Percentiles rank a stretch among this genome's conserved stretches.
Evolutionary conservation across 176 grass and related monocot genomes (phyloP).

Genomic region (Oryza glumipatula): DNA sequence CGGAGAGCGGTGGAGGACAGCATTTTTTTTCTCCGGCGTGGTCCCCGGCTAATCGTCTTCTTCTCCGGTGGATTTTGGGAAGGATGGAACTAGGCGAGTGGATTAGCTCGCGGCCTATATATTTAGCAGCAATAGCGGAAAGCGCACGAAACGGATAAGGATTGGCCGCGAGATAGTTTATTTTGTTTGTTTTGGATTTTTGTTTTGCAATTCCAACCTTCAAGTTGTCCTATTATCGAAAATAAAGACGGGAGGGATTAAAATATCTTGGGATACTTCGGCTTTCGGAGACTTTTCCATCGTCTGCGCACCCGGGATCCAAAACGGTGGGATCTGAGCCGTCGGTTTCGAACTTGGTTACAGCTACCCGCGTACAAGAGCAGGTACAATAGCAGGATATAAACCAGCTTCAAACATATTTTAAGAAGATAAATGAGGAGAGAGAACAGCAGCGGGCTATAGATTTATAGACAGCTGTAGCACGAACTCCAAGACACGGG

Average conservation of each 20-base stretch:
- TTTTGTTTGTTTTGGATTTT: background rate
- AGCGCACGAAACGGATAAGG: constrained; percentile 62
- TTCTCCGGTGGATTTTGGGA: background rate
- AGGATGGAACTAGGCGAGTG: background rate
- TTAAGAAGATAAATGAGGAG: too few species aligned
- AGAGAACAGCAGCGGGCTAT: too few species aligned
- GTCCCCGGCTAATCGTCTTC: too few species aligned
- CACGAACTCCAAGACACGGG: too few species aligned
- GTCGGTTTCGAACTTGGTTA: background rate
- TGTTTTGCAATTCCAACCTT: background rate
- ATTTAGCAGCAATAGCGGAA: background rate
- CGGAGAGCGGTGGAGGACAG: constrained; percentile 54
- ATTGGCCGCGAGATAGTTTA: constrained; percentile 28
- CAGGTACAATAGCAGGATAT: too few species aligned
- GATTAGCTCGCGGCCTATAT: constrained; percentile 35
- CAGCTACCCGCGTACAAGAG: too few species aligned
- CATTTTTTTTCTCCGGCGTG: constrained; percentile 37
- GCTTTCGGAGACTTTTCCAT: background rate
- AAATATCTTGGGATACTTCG: background rate
- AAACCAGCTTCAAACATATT: too few species aligned
- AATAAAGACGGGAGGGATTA: background rate
- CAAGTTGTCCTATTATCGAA: background rate
- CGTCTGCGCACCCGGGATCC: background rate
- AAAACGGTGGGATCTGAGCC: background rate
- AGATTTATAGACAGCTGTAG: too few species aligned